These are phyloP conservation scores for Irpex sp. DNA, from an alignment of 1,284 basidiomycete genomes.

Conservation along the genomic window DNA sequence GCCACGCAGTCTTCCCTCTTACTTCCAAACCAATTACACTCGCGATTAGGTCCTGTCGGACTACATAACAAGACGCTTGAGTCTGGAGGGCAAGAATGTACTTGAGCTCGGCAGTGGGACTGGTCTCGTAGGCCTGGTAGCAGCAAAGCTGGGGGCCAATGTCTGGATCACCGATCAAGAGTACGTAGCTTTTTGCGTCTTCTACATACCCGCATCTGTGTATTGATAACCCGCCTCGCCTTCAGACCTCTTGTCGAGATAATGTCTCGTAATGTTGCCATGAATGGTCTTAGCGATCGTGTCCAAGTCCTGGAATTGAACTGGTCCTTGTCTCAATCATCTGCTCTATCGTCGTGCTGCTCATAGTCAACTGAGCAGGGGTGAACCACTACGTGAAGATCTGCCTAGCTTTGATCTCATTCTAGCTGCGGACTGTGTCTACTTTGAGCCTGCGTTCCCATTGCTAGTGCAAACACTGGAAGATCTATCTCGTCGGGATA, in stretches of 20 bases:
- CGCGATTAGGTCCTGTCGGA: slow-evolving; percentile 63
- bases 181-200: slow-evolving; percentile 44
- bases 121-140: slow-evolving; percentile 85
- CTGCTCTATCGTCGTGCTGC: slow-evolving; percentile 27
- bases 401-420: slow-evolving; percentile 62
- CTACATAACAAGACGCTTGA: slow-evolving; percentile 64
- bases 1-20: neutral
- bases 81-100: slow-evolving; percentile 53
- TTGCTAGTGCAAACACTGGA: slow-evolving; percentile 80
- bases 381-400: slow-evolving; percentile 40
- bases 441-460: slow-evolving; percentile 93
- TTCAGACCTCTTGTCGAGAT: slow-evolving; percentile 69
- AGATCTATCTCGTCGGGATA: slow-evolving; percentile 46
- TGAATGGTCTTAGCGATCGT: slow-evolving; percentile 54
- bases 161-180: slow-evolving; percentile 88
- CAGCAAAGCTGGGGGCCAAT: slow-evolving; percentile 60
- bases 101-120: slow-evolving; percentile 90
- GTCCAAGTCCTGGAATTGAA: slow-evolving; percentile 71
- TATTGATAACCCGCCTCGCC: no score
- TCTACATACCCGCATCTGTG: no score
- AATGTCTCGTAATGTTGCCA: slow-evolving; percentile 66
- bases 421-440: slow-evolving; percentile 91
- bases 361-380: slow-evolving; percentile 41
- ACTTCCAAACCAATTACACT: neutral
- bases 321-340: slow-evolving; percentile 46